A percentile compares a stretch with the other conserved stretches of the same genome.
Conservation (phyloP, 306 rosid species). For the Sophora flavescens region DNA sequence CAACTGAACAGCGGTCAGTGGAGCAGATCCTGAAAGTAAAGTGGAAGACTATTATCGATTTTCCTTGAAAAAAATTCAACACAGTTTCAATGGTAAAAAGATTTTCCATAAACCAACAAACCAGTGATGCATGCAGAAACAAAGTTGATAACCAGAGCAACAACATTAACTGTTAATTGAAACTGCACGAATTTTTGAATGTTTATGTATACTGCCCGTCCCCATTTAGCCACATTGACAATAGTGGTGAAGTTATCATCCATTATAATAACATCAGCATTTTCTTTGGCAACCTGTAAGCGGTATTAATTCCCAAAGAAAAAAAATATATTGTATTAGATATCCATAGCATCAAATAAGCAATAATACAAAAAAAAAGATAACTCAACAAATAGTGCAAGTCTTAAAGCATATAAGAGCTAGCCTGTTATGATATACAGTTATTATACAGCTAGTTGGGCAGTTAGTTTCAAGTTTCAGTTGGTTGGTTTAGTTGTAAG, state of each 20-base stretch:
- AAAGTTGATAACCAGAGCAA: conserved; percentile 87
- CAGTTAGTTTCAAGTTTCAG: too few relatives aligned
- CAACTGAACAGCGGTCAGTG: conserved; percentile 94
- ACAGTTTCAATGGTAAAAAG: background rate
- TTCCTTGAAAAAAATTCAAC: conserved; percentile 39
- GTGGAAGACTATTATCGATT: conserved; percentile 5
- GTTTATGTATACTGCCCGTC: conserved; percentile 94
- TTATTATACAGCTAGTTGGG: too few relatives aligned
- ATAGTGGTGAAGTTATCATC: conserved; percentile 90
- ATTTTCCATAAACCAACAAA: conserved; percentile 43
- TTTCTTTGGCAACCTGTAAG: conserved; percentile 94
- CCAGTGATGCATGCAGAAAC: conserved; percentile 94
- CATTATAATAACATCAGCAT: conserved; percentile 88
- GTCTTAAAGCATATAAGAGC: conserved; percentile 3
- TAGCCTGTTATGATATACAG: too few relatives aligned
- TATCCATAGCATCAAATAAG: conserved; percentile 32
- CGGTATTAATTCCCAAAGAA: conserved; percentile 38
- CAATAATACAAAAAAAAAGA: conserved; percentile 16
- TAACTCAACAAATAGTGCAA: background rate
- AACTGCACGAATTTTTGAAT: conserved; percentile 98
- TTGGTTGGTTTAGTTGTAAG: too few relatives aligned
- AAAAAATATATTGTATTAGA: background rate
- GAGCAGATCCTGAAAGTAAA: conserved; percentile 84
- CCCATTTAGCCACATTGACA: conserved; percentile 91
- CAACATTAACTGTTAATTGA: conserved; percentile 92